Percentiles rank a stretch among this genome's conserved stretches.
phyloP scores from a whole-genome alignment of 441 rosid genomes.

The Corymbia citriodora region DNA sequence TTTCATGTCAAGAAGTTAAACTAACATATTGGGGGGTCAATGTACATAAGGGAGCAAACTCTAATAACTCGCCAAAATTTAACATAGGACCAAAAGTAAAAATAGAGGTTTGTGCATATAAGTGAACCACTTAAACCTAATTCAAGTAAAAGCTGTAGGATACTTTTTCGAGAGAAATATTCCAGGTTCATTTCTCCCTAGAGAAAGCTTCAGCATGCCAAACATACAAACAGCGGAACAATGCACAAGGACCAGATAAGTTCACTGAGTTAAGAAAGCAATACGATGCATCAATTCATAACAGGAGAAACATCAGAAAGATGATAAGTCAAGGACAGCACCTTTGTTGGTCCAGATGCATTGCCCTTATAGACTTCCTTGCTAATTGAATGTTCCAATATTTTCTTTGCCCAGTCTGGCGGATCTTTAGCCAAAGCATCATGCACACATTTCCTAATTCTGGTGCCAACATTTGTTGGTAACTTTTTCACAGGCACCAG shows the following conservation, averaged over 20 bases:
- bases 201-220: not conserved
- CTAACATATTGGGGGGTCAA: not conserved
- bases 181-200: not conserved
- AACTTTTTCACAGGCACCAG: slow-evolving; percentile 93
- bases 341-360: slow-evolving; percentile 99
- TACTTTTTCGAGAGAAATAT: not conserved
- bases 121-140: not conserved
- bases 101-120: not conserved
- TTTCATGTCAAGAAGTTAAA: not conserved
- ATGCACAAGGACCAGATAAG: not conserved
- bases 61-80: not conserved
- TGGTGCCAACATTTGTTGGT: slow-evolving; percentile 99
- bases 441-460: slow-evolving; percentile 92
- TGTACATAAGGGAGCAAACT: not conserved
- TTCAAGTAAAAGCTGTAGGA: not conserved
- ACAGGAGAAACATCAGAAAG: not conserved
- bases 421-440: slow-evolving; percentile 81
- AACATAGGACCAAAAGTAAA: not conserved
- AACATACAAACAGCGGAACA: not conserved
- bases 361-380: slow-evolving; percentile 99
- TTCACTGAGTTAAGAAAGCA: not conserved
- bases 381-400: slow-evolving; percentile 87
- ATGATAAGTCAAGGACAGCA: slow-evolving; percentile 17
- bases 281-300: not conserved
- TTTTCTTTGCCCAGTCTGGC: slow-evolving; percentile 93